These are phyloP conservation scores for Aurifilum marmelostoma DNA, from an alignment of 2,329 filamentous ascomycete species.

Conservation along the genomic window DNA sequence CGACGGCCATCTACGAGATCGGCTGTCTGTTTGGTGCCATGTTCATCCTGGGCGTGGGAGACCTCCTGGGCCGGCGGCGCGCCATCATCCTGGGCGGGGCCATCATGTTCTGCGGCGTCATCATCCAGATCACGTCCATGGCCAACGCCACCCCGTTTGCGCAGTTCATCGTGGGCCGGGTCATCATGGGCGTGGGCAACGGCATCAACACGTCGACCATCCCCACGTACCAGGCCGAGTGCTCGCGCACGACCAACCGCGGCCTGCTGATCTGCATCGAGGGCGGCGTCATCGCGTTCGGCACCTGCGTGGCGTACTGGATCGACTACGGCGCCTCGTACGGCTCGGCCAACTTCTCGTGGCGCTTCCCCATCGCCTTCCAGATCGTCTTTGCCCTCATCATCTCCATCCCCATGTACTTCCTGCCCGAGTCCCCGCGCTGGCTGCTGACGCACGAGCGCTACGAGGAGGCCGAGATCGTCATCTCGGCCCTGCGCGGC, in stretches of 20 bases:
- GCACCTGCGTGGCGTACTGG: constrained; percentile 47
- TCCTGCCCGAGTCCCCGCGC: constrained; percentile 45
- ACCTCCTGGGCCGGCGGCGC: constrained; percentile 52
- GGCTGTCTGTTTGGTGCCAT: constrained; percentile 51
- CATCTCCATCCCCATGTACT: constrained; percentile 41
- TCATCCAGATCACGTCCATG: constrained; percentile 55
- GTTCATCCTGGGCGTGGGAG: constrained; percentile 55
- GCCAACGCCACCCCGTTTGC: constrained; percentile 38
- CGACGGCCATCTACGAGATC: constrained; percentile 54
- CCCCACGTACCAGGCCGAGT: constrained; percentile 53
- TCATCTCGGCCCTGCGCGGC: constrained; percentile 43
- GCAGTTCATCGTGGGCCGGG: constrained; percentile 52
- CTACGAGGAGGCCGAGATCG: constrained; percentile 41
- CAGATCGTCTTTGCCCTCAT: constrained; percentile 42
- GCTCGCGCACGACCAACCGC: constrained; percentile 47
- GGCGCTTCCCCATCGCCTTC: constrained; percentile 59
- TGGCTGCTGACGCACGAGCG: constrained; percentile 45
- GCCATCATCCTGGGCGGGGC: constrained; percentile 60
- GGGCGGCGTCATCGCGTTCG: constrained; percentile 51
- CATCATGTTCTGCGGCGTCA: constrained; percentile 64
- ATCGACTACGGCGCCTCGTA: constrained; percentile 51
- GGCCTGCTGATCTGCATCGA: constrained; percentile 50
- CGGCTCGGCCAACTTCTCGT: constrained; percentile 49
- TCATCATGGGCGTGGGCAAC: constrained; percentile 57
- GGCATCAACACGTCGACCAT: constrained; percentile 54